Conservation (phyloP, 106 monocot genomes). For the Posidonia australis region DNA sequence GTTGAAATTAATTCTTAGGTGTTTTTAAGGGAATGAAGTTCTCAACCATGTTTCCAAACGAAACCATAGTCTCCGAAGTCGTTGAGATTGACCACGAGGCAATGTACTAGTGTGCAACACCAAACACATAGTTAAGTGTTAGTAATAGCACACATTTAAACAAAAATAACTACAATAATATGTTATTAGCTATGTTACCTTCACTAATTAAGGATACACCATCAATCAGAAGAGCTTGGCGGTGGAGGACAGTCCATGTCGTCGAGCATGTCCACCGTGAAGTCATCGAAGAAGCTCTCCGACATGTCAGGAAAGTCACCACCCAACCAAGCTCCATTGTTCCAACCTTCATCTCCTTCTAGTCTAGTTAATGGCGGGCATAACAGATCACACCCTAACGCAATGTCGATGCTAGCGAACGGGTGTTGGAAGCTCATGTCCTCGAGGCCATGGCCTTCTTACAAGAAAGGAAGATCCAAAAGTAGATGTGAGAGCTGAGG, state of each 20-base stretch:
- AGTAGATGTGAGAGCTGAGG: slow-evolving; percentile 6
- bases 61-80: too few species aligned
- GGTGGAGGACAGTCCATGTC: slow-evolving; percentile 23
- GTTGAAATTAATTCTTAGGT: too few species aligned
- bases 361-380: slow-evolving; percentile 1
- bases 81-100: too few species aligned
- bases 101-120: too few species aligned
- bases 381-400: not conserved
- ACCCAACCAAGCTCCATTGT: not conserved
- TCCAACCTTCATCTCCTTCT: slow-evolving; percentile 2
- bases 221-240: not conserved
- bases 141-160: not conserved
- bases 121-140: too few species aligned
- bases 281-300: slow-evolving; percentile 44
- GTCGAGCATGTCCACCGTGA: slow-evolving; percentile 47
- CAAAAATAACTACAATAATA: too few species aligned
- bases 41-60: too few species aligned
- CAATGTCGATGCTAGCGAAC: not conserved
- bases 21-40: too few species aligned
- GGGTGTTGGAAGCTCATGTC: slow-evolving; percentile 6
- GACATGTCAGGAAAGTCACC: slow-evolving; percentile 2
- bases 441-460: slow-evolving; percentile 17
- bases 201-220: too few species aligned
- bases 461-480: slow-evolving; percentile 24
- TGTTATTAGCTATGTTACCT: too few species aligned